Evolutionary conservation across 1,284 basidiomycete genomes (phyloP).

Genomic region (Cutaneotrichosporon arboriforme): DNA sequence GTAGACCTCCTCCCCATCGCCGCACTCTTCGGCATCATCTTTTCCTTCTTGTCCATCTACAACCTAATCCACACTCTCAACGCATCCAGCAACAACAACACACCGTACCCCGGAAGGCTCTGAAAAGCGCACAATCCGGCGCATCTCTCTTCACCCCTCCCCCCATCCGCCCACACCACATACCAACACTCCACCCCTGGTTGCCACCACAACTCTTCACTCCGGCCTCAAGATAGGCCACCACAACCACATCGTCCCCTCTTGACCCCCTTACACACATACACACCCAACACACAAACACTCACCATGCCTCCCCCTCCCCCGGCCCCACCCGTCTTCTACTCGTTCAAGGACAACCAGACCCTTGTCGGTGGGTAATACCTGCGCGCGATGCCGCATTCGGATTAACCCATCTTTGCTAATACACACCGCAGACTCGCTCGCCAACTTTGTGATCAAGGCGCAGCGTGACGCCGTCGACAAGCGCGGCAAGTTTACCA

Average conservation of each 20-base stretch:
- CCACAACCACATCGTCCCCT: not conserved
- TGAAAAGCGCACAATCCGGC: too few relatives aligned
- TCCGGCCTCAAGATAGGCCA: not conserved
- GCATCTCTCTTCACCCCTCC: too few relatives aligned
- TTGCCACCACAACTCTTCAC: too few relatives aligned
- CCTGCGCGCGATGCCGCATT: not conserved
- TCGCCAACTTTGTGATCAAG: constrained; percentile 82
- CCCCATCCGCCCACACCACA: too few relatives aligned
- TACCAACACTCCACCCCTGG: too few relatives aligned
- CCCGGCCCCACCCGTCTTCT: constrained; percentile 62
- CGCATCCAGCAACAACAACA: too few relatives aligned
- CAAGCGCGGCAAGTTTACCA: constrained; percentile 84
- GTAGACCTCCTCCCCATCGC: too few relatives aligned
- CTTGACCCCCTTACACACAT: not conserved
- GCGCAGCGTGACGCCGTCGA: constrained; percentile 88
- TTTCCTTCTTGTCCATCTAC: too few relatives aligned
- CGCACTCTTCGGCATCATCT: too few relatives aligned
- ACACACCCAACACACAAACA: not conserved
- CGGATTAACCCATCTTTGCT: too few relatives aligned
- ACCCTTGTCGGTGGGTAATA: constrained; percentile 52
- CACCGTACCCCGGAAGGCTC: too few relatives aligned
- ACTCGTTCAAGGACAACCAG: constrained; percentile 62
- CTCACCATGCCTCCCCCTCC: constrained; percentile 47
- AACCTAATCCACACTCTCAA: too few relatives aligned
- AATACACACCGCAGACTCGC: constrained; percentile 50